phyloP scores from a whole-genome alignment of 345 rosid genomes.

The Cardamine chenopodiifolia region DNA sequence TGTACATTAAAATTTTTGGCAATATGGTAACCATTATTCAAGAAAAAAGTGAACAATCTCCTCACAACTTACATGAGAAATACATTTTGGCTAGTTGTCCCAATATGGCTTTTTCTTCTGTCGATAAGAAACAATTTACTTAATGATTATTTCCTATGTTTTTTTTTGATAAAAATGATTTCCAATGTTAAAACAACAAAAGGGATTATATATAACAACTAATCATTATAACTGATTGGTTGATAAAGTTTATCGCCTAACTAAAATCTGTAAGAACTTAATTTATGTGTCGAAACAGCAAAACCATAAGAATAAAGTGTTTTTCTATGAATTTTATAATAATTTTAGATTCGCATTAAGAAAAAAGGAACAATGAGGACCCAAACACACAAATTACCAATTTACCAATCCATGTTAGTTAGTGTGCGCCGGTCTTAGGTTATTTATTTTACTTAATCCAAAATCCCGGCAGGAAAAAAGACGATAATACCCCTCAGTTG shows the following conservation, averaged over 20 bases:
- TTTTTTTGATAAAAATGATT: neutral
- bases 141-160: neutral
- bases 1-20: neutral
- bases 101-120: neutral
- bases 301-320: neutral
- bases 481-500: constrained; percentile 20
- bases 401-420: constrained; percentile 9
- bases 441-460: constrained; percentile 15
- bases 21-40: neutral
- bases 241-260: neutral
- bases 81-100: neutral
- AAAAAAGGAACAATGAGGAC: neutral
- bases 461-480: neutral
- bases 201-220: neutral
- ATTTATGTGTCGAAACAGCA: neutral
- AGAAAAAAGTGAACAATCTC: neutral
- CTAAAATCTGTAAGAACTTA: neutral
- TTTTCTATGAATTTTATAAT: neutral
- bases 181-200: neutral
- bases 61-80: neutral
- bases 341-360: neutral
- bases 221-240: neutral
- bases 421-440: constrained; percentile 24
- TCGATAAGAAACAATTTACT: neutral
- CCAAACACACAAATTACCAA: neutral